Base-by-base conservation (phyloP, 495 filamentous ascomycete species). In the Hyaloscypha bicolor region DNA sequence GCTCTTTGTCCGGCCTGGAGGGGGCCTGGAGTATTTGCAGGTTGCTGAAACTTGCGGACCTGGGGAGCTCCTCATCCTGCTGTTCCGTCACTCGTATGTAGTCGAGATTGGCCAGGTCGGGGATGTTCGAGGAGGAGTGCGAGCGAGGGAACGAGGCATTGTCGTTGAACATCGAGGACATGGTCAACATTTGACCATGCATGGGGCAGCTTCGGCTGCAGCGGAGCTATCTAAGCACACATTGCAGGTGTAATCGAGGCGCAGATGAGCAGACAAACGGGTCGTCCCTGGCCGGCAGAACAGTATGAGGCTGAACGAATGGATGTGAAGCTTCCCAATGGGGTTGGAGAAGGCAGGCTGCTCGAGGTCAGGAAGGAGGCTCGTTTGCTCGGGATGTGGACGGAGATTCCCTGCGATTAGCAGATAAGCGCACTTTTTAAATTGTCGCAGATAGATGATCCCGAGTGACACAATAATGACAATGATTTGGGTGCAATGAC, bases 31-130 rank as follows among this genome's bases (percentile, higher is more conserved):
- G 61, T 22, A 19, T 59, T 45, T 71, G 71, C 35, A 73, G 51
- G 33, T 22, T 52, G 62, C 33, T 70, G 64, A 72, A 75, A 64
- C 73, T 75, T 14, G 73, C 73, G 6, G 73, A 73, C 48, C 73
- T 63, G 33, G 73, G 73, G 12, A 75, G 48, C 12, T 65, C 68
- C 5, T 69, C 65, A 25, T 66, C 53, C 9, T 60, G 56, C 11
- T 31, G 59, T 31, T 45, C n/a, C 21, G 68, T n/a, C 16, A 68
- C 53, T 16, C 22, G 53, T 63, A 64, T 66, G 65, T 72, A 72
- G 30, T 75, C 67, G 51, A 67, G 16, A 35, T 45, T 65, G 16
- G 45, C 60, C 53, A 73, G 55, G 51, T 71, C 70, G 1, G 71
- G 63, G 9, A 75, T 63, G 33, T 66, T 73, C 16, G 73, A 60